Evolutionary conservation across 352 stramenopile genomes (phyloP), one percentile per base, ranked within the genome.

Genomic region (Pythium folliculosum): DNA sequence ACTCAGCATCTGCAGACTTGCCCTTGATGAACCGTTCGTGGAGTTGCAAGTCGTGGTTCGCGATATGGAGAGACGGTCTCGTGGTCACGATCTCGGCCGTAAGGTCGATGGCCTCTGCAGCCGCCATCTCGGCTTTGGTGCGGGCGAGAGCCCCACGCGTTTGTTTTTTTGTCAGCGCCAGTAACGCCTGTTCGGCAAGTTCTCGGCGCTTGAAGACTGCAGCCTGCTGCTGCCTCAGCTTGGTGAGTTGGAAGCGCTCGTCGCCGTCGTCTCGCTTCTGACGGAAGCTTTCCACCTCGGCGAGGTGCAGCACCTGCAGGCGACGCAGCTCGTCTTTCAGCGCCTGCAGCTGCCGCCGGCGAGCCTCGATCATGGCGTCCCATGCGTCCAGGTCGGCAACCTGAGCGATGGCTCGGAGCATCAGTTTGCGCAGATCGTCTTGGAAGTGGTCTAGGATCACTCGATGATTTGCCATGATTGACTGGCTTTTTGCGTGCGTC

Each of bases 11-110:
- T 3, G 69, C 59, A 1, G 77, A 70, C 45, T 93, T 94, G 10
- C 84, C 86, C 32, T 70, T 75, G 44, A 92, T 68, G 54, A 94
- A 92, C 1, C 82, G 81, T 47, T 86, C 82, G 47, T 94, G 81
- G 22, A 93, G 51, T 27, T 73, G 60, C 22, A 92, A 64, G 49
- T 93, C 83, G 38, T 91, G 82, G 65, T 93, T 93, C 1, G 84
- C 81, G 37, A 94, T 91, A 1, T 88, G 73, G 4, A 94, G 73
- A 17, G 86, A 87, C 9, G 77, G 62, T 23, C 80, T 59, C 0
- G 55, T 69, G 22, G 78, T 86, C 12, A 77, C 77, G 2, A 86
- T 76, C 38, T 89, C 79, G 0, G 77, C 63, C 7, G 58, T 67
- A 5, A 52, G 45, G 49, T 71, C 68, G 2, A 62, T 58, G 12